Conservation (phyloP, 768 basidiomycete species). For the Macrocybe gigantea region DNA sequence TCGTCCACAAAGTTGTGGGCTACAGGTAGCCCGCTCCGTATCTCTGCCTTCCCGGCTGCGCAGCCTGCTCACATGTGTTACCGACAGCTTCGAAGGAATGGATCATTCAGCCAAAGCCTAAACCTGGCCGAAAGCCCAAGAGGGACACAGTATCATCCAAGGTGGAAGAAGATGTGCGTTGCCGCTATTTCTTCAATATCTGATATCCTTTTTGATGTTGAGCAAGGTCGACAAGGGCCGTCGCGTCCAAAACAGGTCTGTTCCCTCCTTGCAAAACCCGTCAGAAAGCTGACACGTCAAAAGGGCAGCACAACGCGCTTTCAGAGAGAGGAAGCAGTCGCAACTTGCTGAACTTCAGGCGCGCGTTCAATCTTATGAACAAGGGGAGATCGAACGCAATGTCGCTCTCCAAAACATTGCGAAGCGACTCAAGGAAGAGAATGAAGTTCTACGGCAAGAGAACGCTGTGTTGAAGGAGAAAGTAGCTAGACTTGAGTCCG, state of each 20-base stretch:
- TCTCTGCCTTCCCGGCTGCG: constrained; percentile 5
- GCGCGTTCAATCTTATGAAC: constrained; percentile 78
- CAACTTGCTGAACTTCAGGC: constrained; percentile 86
- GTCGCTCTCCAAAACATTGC: constrained; percentile 79
- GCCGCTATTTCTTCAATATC: background rate
- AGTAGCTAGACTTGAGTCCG: constrained; percentile 35
- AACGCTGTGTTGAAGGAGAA: constrained; percentile 55
- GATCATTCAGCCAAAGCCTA: constrained; percentile 82
- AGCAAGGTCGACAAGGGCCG: constrained; percentile 54
- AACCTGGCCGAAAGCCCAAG: constrained; percentile 86
- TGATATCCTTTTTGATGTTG: background rate
- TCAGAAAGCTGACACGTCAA: constrained; percentile 10
- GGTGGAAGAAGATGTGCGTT: constrained; percentile 41
- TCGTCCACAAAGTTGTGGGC: constrained; percentile 68
- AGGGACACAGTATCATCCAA: constrained; percentile 44
- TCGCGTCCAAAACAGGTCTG: constrained; percentile 72
- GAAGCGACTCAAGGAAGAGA: constrained; percentile 83
- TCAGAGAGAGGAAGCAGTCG: constrained; percentile 84
- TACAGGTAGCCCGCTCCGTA: constrained; percentile 41
- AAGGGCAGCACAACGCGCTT: constrained; percentile 86
- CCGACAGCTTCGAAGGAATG: constrained; percentile 79
- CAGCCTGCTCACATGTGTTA: constrained; percentile 8
- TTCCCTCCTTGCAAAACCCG: constrained; percentile 3
- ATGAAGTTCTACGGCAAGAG: constrained; percentile 66
- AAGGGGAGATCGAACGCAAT: constrained; percentile 86